Base-by-base conservation (phyloP, 805 yeast genomes). In the Pichia heedii region DNA sequence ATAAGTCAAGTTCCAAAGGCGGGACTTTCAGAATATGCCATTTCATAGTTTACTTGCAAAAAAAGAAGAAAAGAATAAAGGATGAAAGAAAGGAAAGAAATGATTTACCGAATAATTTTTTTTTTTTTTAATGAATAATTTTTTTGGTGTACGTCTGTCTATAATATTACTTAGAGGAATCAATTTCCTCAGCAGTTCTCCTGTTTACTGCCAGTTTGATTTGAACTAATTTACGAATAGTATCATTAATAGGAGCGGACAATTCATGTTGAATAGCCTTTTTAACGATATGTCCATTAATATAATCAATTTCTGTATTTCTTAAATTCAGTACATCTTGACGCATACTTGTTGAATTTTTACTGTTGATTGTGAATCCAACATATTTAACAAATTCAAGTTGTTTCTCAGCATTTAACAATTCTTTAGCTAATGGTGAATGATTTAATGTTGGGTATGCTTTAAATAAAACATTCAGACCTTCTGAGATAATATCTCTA, bases 271-370 rank as follows among this genome's bases (percentile, higher is more conserved):
- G 63, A 26, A 60, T 52, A 1, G 85, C 95, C 41, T 78, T 62
- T 7, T 55, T 57, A 1, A 74, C 80, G 12, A 89, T 69, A 55
- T 78, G 86, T 1, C 97, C 97, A 57, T 89, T 93, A 46, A 90
- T 80, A 57, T 74, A 83, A 47, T 81, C 84, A 19, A 90, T 75
- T 57, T 90, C 98, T 0, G 93, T 84, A 15, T 68, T 71, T 51
- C 75, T 71, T 46, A 73, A 63, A 49, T 63, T 57, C 37, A 68
- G 54, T 16, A 77, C 64, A 53, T 90, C 97, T 45, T 76, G 77
- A 39, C 84, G 66, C 89, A 82, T 83, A 15, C 85, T 77, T 9
- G 84, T 72, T 37, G 76, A 70, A 56, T 88, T 90, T 34, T 69
- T 58, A 0, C 73, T 70, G 41, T 60, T 60, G 18, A 58, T 30